A percentile compares a stretch with the other conserved stretches of the same genome.
Evolutionary conservation across 495 filamentous ascomycete species (phyloP).

Genomic region (Staphylotrichum tortipilum): DNA sequence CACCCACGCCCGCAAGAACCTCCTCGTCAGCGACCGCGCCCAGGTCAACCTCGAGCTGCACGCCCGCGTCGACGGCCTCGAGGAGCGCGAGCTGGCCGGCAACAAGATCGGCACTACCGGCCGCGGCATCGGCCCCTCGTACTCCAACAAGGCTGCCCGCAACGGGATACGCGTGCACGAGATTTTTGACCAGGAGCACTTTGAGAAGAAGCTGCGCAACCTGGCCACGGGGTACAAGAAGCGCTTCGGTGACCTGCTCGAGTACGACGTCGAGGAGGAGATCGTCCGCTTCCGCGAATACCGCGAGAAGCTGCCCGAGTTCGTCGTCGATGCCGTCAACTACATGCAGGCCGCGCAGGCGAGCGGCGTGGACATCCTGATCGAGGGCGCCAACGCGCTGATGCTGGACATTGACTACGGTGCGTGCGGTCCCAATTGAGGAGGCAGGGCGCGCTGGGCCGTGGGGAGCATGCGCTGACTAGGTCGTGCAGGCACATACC

Average conservation of each 20-base stretch:
- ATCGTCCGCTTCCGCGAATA: slow-evolving; percentile 56
- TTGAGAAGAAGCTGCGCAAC: slow-evolving; percentile 63
- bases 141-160: slow-evolving; percentile 70
- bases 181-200: slow-evolving; percentile 56
- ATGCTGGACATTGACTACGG: slow-evolving; percentile 41
- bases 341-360: slow-evolving; percentile 50
- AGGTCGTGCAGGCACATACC: slow-evolving; percentile 56
- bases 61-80: slow-evolving; percentile 69
- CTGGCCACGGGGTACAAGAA: slow-evolving; percentile 60
- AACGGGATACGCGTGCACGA: slow-evolving; percentile 68
- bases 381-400: slow-evolving; percentile 86
- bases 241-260: slow-evolving; percentile 62
- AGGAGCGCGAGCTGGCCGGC: slow-evolving; percentile 63
- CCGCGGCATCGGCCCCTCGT: slow-evolving; percentile 69
- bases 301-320: slow-evolving; percentile 56
- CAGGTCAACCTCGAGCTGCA: slow-evolving; percentile 84
- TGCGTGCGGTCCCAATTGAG: background rate
- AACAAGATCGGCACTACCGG: slow-evolving; percentile 49
- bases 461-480: background rate
- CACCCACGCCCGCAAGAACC: slow-evolving; percentile 50
- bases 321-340: slow-evolving; percentile 59
- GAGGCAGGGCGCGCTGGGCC: no score
- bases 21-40: slow-evolving; percentile 72
- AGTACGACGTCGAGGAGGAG: slow-evolving; percentile 76
- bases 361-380: slow-evolving; percentile 56